Base-by-base conservation (phyloP, 345 rosid species). In the Dipteronia dyeriana region DNA sequence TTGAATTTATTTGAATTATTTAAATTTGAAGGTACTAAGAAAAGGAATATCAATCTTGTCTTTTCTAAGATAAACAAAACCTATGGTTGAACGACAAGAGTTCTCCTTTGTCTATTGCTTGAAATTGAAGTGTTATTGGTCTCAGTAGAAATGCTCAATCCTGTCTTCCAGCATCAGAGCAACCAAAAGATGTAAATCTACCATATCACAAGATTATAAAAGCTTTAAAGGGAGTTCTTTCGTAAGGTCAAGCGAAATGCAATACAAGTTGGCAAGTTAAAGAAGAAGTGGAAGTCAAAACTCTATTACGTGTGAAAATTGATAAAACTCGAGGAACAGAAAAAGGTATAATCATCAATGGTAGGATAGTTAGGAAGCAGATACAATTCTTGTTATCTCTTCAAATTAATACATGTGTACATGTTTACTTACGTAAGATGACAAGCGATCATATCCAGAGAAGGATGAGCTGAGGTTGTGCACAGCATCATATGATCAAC, bases 31-130 rank as follows among this genome's bases (percentile, higher is more conserved):
- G 56, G 38, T 22, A 19, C 39, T 14, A 23, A 9, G 38, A 2
- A 20, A 39, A 59, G 66, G 67, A 13, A 72, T 66, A 66, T 54
- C 14, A 17, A 34, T 34, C 64, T 71, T 54, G 20, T 54, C 75
- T 16, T 57, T 71, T 20, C 65, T 26, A 16, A 14, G 38, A 34
- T 3, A 2, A 11, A 38, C 34, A 59, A 73, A 2, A 60, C 66
- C 6, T 7, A 19, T 38, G 66, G 54, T 11, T 38, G 56, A 39
- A 43, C 39, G 14, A 22, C 39, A n/a, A 1, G 22, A 1, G 22
- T 38, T 59, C 26, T 39, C 9, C 20, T 51, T 12, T 53, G 9
- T 41, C 45, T 41, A 41, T 59, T 59, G 26, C 25, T 59, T 59
- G 45, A 7, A 59, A 59, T 1, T 59, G 63, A 59, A 59, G 63